Percentiles rank a stretch among this genome's conserved stretches.
Evolutionary conservation across 1,139 yeast species (phyloP).

Genomic region (Pichia sp.): DNA sequence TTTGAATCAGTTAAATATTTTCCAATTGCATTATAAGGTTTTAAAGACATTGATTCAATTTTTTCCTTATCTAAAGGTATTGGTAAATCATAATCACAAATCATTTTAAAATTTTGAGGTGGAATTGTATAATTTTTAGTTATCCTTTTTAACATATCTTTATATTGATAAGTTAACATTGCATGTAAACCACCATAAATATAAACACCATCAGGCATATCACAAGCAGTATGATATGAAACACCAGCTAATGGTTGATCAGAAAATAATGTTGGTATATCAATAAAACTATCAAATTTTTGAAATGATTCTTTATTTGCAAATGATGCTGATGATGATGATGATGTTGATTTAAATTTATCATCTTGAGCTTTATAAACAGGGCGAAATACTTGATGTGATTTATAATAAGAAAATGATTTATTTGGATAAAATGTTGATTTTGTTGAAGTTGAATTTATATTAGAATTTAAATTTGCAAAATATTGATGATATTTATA

Average conservation of each 20-base stretch:
- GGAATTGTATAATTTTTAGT: slow-evolving; percentile 31
- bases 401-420: slow-evolving; percentile 22
- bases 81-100: slow-evolving; percentile 37
- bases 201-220: slow-evolving; percentile 32
- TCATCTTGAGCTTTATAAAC: background rate
- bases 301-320: slow-evolving; percentile 5
- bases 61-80: slow-evolving; percentile 36
- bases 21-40: slow-evolving; percentile 32
- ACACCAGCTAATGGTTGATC: slow-evolving; percentile 34
- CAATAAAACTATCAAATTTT: slow-evolving; percentile 20
- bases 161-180: slow-evolving; percentile 29
- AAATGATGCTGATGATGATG: no score
- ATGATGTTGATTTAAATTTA: no score
- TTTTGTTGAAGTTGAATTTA: slow-evolving; percentile 14
- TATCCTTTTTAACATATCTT: slow-evolving; percentile 21
- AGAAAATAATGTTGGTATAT: slow-evolving; percentile 34
- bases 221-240: slow-evolving; percentile 35
- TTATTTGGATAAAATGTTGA: slow-evolving; percentile 15
- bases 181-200: slow-evolving; percentile 38
- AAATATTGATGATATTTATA: slow-evolving; percentile 24
- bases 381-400: slow-evolving; percentile 20
- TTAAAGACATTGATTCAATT: slow-evolving; percentile 34
- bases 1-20: slow-evolving; percentile 34
- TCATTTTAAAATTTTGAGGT: slow-evolving; percentile 31
- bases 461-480: slow-evolving; percentile 21